A percentile compares a stretch with the other conserved stretches of the same genome.
phyloP scores from a whole-genome alignment of 805 yeast species.

The Starmerella khaoyaiensis region DNA sequence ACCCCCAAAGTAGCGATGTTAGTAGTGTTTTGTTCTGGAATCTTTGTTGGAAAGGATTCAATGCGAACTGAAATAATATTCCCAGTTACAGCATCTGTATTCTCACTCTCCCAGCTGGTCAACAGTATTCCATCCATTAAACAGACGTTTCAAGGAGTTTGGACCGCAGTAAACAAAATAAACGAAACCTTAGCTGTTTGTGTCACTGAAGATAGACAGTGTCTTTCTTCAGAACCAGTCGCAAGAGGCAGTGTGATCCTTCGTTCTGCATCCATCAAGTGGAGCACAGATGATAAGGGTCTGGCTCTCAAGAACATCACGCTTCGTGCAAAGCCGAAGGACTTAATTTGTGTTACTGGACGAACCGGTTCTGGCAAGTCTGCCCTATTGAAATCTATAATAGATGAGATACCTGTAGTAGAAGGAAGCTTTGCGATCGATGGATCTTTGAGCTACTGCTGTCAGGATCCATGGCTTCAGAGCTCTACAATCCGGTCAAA shows the following conservation, averaged over 20 bases:
- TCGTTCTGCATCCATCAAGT: constrained; percentile 5
- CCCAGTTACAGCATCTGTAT: too few species aligned
- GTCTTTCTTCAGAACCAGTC: too few species aligned
- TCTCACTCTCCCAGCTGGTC: constrained; percentile 37
- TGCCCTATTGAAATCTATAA: constrained; percentile 60
- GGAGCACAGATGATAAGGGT: not conserved
- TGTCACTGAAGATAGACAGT: too few species aligned
- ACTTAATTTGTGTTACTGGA: constrained; percentile 75
- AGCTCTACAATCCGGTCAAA: constrained; percentile 79
- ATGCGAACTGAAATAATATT: constrained; percentile 78
- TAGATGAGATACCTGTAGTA: constrained; percentile 64
- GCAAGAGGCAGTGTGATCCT: not conserved
- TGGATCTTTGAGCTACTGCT: constrained; percentile 68
- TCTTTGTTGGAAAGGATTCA: constrained; percentile 46
- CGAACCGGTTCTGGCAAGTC: constrained; percentile 86
- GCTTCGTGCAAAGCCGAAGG: constrained; percentile 56
- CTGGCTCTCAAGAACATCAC: constrained; percentile 53
- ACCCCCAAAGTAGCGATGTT: constrained; percentile 70
- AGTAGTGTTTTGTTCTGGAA: constrained; percentile 77
- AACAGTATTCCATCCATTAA: constrained; percentile 12
- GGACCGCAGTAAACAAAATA: constrained; percentile 16
- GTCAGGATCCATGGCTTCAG: constrained; percentile 90
- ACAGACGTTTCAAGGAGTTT: too few species aligned
- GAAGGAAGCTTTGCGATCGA: constrained; percentile 52
- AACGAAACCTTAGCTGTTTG: constrained; percentile 13